Base-by-base conservation (phyloP, 106 monocot species). In the Apostasia shenzhenica region DNA sequence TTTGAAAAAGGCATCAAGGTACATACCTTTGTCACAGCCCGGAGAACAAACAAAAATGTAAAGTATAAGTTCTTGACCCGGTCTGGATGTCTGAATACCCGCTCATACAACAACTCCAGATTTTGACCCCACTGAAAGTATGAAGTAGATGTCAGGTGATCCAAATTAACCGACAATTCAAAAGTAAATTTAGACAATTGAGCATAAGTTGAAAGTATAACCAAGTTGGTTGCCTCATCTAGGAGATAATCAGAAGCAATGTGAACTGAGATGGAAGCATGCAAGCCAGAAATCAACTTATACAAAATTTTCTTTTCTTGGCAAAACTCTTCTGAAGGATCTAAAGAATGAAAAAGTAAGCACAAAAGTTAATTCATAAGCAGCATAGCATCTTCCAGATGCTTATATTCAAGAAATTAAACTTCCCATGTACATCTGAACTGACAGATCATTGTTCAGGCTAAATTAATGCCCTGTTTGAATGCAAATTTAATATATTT, bases 11-110 rank as follows among this genome's bases (percentile, higher is more conserved):
- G 48, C 11, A 48, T 43, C 26, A 9, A 48, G 37, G 37, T 4
- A 63, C 6, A 65, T 61, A 94, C 94, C 94, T 94, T 94, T 67
- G 94, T 91, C 37, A 77, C 94, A 48, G 91, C 94, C 43, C 94
- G 87, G 6, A 94, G 91, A 91, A 94, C 91, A 83, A 94, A 94
- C 41, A 91, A 83, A 77, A 88, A 94, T 39, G 92, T 87, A 69
- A 97, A 97, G 78, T 97, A 97, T 63, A 97, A 57, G 63, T 97
- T 97, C 46, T 62, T 76, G 14, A 97, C 95, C 65, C 89, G 86
- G 39, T 97, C 92, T 42, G 89, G 95, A 52, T 89, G 63, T 73
- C 57, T 84, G 79, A 97, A 47, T 26, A 97, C 92, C 72, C 95
- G 91, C 38, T 97, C 92, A 81, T 92, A 81, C 57, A 97, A 60